These are phyloP conservation scores for Penicillium decumbens DNA, from an alignment of 2,329 filamentous ascomycete genomes.

Conservation along the genomic window DNA sequence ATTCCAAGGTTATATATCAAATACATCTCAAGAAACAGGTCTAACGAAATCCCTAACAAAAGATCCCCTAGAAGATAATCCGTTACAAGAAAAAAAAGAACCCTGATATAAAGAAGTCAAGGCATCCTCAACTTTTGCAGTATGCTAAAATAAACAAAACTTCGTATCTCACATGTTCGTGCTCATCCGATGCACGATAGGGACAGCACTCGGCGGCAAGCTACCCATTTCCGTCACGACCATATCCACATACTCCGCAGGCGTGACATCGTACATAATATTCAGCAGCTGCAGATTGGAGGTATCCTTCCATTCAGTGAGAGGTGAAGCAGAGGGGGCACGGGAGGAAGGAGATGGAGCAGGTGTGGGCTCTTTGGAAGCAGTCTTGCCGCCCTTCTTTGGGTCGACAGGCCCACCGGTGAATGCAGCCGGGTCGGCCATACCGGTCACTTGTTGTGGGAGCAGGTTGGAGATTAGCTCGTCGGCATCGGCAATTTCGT, in stretches of 20 bases:
- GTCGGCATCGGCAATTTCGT: conserved; percentile 79
- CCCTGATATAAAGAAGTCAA: not conserved
- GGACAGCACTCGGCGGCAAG: conserved; percentile 79
- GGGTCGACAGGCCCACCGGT: conserved; percentile 20
- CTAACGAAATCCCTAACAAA: not conserved
- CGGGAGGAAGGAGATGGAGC: conserved; percentile 24
- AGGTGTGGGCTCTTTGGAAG: conserved; percentile 19
- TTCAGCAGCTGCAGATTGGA: conserved; percentile 61
- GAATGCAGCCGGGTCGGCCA: conserved; percentile 26
- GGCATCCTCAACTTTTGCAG: conserved; percentile 1
- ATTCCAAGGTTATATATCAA: not conserved
- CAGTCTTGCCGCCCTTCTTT: conserved; percentile 32
- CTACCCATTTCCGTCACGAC: conserved; percentile 89
- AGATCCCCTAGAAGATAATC: not conserved
- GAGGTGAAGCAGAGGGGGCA: conserved; percentile 29
- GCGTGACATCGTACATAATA: conserved; percentile 88
- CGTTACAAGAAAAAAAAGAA: not conserved
- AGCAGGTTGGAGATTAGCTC: conserved; percentile 48
- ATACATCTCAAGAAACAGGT: not conserved
- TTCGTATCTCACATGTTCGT: conserved; percentile 33
- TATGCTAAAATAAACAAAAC: not conserved
- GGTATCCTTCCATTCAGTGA: conserved; percentile 56
- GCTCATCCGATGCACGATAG: conserved; percentile 63
- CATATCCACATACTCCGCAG: conserved; percentile 77
- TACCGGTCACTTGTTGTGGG: conserved; percentile 31